Evolutionary conservation across 2,329 filamentous ascomycete species (phyloP), one percentile per base, ranked within the genome.

Genomic region (Allantophomopsis lycopodina): DNA sequence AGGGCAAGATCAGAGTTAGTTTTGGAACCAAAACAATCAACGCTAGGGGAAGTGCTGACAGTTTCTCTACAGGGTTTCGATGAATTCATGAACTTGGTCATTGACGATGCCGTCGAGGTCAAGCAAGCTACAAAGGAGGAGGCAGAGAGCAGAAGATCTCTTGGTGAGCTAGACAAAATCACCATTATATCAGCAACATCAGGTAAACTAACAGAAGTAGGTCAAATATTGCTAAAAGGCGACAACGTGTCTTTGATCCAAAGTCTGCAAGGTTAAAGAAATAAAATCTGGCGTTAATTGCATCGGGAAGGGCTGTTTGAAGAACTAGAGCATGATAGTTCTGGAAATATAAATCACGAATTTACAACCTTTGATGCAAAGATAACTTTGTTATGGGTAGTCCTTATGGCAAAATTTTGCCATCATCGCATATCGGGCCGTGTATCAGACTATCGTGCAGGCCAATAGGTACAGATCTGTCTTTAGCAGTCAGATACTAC

Each of bases 21-120:
- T 17, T 17, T 20, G 23, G 23, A 12, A 4, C 23, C 23, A 10
- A 28, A 8, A 28, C 23, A 28, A 28, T 28, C 23, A 12, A 28
- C 23, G 5, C 23, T 28, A 28, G 23, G 23, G 23, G 23, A 28
- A 28, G 23, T 28, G 23, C 23, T 28, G 23, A 28, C 11, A 28
- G 23, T 28, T 12, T 28, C 32, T 15, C 2, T 30, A 2, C 46
- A 94, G 87, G 88, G 91, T 12, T 98, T 98, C 50, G 91, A 98
- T 59, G 91, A 98, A 62, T 98, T 96, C 66, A 95, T 98, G 88
- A 98, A 98, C 65, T 69, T 98, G 37, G 91, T 96, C 32, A 74
- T 94, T 49, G 91, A 98, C 56, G 87, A 98, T 52, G 91, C 91
- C 21, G 77, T 95, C 42, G 89, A 96, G 63, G 87, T 98, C 35